Conservation (phyloP, 352 stramenopile species). For the Pythium rhizo-oryzae region DNA sequence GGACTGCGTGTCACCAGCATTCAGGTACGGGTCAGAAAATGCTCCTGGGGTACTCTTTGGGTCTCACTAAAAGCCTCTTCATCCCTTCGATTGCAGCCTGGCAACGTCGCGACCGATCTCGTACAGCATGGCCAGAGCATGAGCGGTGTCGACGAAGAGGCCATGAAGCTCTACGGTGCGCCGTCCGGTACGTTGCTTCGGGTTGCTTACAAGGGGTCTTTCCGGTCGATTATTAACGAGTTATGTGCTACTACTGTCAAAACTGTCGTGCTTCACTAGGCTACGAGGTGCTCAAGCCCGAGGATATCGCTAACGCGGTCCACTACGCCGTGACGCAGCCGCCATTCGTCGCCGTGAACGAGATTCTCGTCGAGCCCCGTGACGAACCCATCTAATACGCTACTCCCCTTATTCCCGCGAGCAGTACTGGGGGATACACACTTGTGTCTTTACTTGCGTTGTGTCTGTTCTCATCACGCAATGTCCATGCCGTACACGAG, state of each 20-base stretch:
- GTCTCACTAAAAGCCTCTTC: neutral
- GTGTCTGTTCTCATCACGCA: slow-evolving; percentile 15
- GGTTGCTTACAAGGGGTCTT: slow-evolving; percentile 8
- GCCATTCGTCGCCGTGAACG: slow-evolving; percentile 88
- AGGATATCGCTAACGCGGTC: slow-evolving; percentile 87
- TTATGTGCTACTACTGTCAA: neutral
- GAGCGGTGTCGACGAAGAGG: slow-evolving; percentile 76
- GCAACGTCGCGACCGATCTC: slow-evolving; percentile 91
- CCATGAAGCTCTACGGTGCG: slow-evolving; percentile 69
- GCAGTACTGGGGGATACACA: too few relatives aligned
- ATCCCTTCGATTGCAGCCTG: slow-evolving; percentile 57
- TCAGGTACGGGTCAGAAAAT: slow-evolving; percentile 30
- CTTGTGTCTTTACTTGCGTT: neutral
- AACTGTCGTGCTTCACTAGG: slow-evolving; percentile 25
- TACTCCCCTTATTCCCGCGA: too few relatives aligned
- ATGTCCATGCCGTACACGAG: slow-evolving; percentile 47
- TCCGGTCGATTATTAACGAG: neutral
- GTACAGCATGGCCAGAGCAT: slow-evolving; percentile 79
- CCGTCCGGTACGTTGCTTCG: slow-evolving; percentile 46
- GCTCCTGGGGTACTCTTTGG: too few relatives aligned
- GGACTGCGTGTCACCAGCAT: slow-evolving; percentile 90
- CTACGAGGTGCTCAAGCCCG: slow-evolving; percentile 78
- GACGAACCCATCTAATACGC: slow-evolving; percentile 82
- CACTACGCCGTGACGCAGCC: slow-evolving; percentile 89
- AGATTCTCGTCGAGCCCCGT: slow-evolving; percentile 89